Conservation (phyloP, 83 land plant genomes). For the Larix sibirica region DNA sequence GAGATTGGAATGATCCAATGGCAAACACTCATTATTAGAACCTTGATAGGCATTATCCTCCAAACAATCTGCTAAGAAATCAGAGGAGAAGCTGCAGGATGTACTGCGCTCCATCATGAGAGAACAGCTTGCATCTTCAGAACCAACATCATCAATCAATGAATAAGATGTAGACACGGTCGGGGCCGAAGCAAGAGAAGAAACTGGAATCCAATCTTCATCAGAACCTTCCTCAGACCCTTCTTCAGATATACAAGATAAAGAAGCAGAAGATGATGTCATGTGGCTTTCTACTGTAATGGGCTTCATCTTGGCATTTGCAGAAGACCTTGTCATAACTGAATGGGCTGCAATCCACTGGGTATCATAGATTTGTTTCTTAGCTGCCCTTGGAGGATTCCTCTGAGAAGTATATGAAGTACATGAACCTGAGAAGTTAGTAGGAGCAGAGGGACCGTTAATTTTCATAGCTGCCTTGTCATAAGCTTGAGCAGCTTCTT, state of each 20-base stretch:
- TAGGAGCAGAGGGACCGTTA: conserved; percentile 9
- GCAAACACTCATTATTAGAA: neutral
- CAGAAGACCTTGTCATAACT: conserved; percentile 10
- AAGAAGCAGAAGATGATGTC: conserved; percentile 14
- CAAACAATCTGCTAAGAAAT: neutral
- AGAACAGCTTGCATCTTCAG: conserved; percentile 11
- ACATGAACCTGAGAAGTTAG: neutral
- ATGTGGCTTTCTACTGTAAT: neutral
- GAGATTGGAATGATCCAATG: neutral
- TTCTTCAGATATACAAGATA: conserved; percentile 16
- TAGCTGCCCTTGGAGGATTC: neutral
- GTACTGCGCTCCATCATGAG: neutral
- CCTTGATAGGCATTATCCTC: conserved; percentile 2
- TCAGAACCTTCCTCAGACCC: conserved; percentile 7
- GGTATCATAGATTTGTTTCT: neutral
- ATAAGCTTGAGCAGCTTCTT: conserved; percentile 16
- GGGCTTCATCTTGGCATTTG: conserved; percentile 3
- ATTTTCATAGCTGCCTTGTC: conserved; percentile 9
- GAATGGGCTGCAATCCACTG: neutral
- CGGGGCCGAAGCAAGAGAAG: neutral
- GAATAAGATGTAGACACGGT: conserved; percentile 4
- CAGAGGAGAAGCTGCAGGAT: conserved; percentile 11
- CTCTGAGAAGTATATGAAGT: neutral
- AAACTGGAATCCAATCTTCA: conserved; percentile 4
- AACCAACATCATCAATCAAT: conserved; percentile 16